Conservation (phyloP, 2,329 filamentous ascomycete species). For the Lanzia echinophila region DNA sequence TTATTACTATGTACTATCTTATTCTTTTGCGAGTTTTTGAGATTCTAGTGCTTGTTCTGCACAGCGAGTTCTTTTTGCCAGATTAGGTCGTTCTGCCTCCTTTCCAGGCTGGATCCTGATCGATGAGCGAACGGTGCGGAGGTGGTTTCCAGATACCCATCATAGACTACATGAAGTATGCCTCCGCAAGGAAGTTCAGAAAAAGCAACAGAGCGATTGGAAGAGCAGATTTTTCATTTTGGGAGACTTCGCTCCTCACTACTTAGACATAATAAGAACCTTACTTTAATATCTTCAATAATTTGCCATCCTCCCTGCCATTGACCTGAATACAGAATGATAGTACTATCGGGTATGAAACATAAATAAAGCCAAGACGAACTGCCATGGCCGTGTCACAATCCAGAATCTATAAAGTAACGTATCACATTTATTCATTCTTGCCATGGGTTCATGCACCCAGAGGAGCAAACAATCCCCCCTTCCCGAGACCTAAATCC, state of each 20-base stretch:
- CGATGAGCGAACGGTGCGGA: neutral
- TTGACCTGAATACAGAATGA: neutral
- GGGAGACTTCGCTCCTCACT: neutral
- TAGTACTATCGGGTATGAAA: neutral
- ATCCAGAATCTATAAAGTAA: neutral
- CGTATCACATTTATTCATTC: constrained; percentile 4
- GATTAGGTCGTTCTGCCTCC: neutral
- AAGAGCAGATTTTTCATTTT: neutral
- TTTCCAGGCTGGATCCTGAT: constrained; percentile 4
- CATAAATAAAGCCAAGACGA: neutral
- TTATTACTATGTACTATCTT: constrained; percentile 8
- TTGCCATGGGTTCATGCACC: neutral
- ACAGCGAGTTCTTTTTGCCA: constrained; percentile 3
- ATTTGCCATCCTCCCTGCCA: neutral
- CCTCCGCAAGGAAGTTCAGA: constrained; percentile 2
- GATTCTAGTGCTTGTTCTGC: constrained; percentile 7
- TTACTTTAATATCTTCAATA: neutral
- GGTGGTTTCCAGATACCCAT: constrained; percentile 3
- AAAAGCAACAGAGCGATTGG: neutral
- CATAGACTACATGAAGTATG: constrained; percentile 2
- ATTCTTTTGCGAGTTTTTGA: constrained; percentile 5
- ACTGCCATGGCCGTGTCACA: neutral
- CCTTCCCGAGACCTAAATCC: neutral
- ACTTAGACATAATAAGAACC: neutral
- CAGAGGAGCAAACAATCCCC: constrained; percentile 2